phyloP scores from a whole-genome alignment of 2,329 filamentous ascomycete genomes.

The Claviceps pusilla region DNA sequence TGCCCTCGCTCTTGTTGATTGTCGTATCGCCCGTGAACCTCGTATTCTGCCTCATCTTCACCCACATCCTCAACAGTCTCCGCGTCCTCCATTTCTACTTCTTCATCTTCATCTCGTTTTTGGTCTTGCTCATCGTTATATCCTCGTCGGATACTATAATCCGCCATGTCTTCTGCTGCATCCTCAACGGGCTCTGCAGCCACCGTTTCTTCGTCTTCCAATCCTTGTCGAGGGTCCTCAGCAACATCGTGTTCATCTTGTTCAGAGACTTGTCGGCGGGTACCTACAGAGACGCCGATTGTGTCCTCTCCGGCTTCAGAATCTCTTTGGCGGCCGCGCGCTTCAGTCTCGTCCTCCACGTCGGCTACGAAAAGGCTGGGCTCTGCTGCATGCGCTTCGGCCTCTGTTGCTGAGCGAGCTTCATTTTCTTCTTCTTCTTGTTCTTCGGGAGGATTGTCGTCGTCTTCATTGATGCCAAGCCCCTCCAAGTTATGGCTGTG shows the following conservation, averaged over 20 bases:
- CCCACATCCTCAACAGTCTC: neutral
- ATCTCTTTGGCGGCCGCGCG: neutral
- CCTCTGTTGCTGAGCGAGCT: neutral
- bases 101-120: neutral
- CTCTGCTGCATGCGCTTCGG: neutral
- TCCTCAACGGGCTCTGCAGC: neutral
- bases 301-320: neutral
- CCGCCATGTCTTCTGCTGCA: neutral
- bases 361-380: neutral
- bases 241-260: neutral
- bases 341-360: neutral
- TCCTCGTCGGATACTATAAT: neutral
- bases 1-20: neutral
- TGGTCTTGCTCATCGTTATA: neutral
- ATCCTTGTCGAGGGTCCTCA: neutral
- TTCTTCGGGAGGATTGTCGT: neutral
- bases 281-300: neutral
- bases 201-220: neutral
- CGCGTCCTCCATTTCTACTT: neutral
- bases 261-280: neutral
- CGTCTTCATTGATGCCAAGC: neutral
- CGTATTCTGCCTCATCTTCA: neutral
- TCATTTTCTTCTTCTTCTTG: neutral
- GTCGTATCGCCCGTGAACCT: neutral
- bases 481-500: neutral